Evolutionary conservation across 2,329 filamentous ascomycete genomes (phyloP), one percentile per base, ranked within the genome.

Genomic region (Talaromyces rugulosus): DNA sequence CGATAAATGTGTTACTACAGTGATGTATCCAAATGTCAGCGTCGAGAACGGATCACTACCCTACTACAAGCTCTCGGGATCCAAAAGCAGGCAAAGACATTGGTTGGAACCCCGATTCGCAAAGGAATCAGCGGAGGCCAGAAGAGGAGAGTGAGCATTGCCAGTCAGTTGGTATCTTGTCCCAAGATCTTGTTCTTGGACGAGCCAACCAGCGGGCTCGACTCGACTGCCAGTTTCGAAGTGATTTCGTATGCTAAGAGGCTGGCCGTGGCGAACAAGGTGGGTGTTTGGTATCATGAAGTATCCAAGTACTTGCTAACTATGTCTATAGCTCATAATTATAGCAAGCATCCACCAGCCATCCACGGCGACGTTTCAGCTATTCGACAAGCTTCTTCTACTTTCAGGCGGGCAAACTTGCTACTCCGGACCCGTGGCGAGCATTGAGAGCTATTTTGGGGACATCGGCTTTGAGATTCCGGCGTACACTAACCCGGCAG

Each of bases 111-210:
- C 0, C 89, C 91, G 0, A 89, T 95, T 65, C 85, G 87, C 11
- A 95, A 93, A 75, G 92, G 92, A 14, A 87, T 96, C 62, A 91
- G 88, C 65, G 92, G 92, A 56, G 92, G 91, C 1, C 91, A 96
- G 78, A 96, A 95, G 80, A 83, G 90, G 44, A 83, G 92, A 58
- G 82, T 94, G 7, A 90, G 89, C 66, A 87, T 96, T 5, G 91
- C 91, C 1, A 90, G 89, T 64, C 90, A 92, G 70, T 82, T 96
- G 40, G 90, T 96, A 69, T 94, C 91, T 1, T 87, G 84, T 62
- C 91, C 92, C 0, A 90, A 89, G 74, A 87, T 96, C 7, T 74
- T 96, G 28, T 95, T 96, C 70, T 77, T 96, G 34, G 90, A 95
- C 70, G 91, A 95, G 74, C 91, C 91, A 0, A 96, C 91, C 0